Evolutionary conservation across 805 yeast genomes (phyloP), one percentile per base, ranked within the genome.

Genomic region (Cyberlindnera lachancei): DNA sequence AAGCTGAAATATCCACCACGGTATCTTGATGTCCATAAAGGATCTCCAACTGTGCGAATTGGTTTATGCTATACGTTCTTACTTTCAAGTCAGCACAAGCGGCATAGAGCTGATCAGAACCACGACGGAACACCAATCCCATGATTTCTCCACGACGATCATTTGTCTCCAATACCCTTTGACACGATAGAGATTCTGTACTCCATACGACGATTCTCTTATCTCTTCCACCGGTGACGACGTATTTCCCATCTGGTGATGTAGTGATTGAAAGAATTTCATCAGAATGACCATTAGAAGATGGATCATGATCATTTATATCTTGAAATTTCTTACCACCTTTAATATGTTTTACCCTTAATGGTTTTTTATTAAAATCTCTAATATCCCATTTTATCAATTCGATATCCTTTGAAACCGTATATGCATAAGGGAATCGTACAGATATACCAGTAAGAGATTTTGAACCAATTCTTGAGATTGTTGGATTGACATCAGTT

Each of bases 11-110:
- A 50, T 79, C 96, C 26, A 73, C 70, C 27, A 90, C 88, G 34
- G 73, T 64, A 53, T 92, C 98, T 61, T 92, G 97, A 59, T 92
- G 98, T 3, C 98, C 98, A 54, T 85, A 92, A 28, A 92, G 63
- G 5, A 84, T 79, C 62, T 92, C 98, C 50, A 90, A 68, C 57
- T 86, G 94, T 4, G 95, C 79, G 51, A 80, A 70, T 58, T 87
- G 96, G 48, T 77, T 83, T 37, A 88, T 69, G 41, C 88, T 79
- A 55, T 73, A 92, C 0, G 94, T 83, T 54, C 96, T 74, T 44
- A 92, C 80, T 46, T 88, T 80, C 50, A 87, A 73, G 57, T 92
- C 98, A 2, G 87, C 90, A 59, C 96, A 86, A 2, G 95, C 82
- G 16, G 88, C 97, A 53, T 80, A 92, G 38, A 92, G 64, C 55